These are phyloP conservation scores for Aspergillus spinulosporus DNA, from an alignment of 2,329 filamentous ascomycete genomes.

Conservation along the genomic window DNA sequence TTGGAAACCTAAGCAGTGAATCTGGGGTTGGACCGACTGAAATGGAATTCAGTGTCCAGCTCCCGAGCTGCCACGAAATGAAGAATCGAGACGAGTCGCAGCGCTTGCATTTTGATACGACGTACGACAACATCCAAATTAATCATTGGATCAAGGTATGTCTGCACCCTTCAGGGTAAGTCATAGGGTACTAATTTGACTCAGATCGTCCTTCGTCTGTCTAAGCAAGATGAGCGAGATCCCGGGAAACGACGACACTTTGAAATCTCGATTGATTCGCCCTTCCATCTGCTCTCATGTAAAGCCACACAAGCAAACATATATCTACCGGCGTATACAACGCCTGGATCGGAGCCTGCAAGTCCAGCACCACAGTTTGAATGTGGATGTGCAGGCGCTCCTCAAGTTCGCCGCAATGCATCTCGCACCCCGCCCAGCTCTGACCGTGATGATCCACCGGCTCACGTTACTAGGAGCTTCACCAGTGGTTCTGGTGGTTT, in stretches of 20 bases:
- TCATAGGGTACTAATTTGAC: slow-evolving; percentile 10
- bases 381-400: slow-evolving; percentile 68
- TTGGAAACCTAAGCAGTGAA: slow-evolving; percentile 78
- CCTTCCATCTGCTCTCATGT: slow-evolving; percentile 89
- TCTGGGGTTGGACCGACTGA: slow-evolving; percentile 82
- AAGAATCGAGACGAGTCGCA: slow-evolving; percentile 65
- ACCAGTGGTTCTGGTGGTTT: slow-evolving; percentile 43
- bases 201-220: slow-evolving; percentile 89
- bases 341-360: slow-evolving; percentile 51
- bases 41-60: slow-evolving; percentile 89
- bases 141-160: slow-evolving; percentile 93
- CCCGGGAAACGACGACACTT: slow-evolving; percentile 81
- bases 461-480: slow-evolving; percentile 38
- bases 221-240: slow-evolving; percentile 76
- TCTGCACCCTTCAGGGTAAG: background rate
- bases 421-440: slow-evolving; percentile 26
- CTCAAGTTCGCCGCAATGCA: slow-evolving; percentile 39
- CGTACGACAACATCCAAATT: slow-evolving; percentile 90
- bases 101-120: slow-evolving; percentile 82
- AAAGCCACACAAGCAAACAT: slow-evolving; percentile 91
- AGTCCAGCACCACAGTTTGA: slow-evolving; percentile 59
- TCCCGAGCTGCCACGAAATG: slow-evolving; percentile 87
- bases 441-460: slow-evolving; percentile 34
- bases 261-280: slow-evolving; percentile 94
- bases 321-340: slow-evolving; percentile 76